Base-by-base conservation (phyloP, 179 eudicot genomes). In the Beta macrorhiza region DNA sequence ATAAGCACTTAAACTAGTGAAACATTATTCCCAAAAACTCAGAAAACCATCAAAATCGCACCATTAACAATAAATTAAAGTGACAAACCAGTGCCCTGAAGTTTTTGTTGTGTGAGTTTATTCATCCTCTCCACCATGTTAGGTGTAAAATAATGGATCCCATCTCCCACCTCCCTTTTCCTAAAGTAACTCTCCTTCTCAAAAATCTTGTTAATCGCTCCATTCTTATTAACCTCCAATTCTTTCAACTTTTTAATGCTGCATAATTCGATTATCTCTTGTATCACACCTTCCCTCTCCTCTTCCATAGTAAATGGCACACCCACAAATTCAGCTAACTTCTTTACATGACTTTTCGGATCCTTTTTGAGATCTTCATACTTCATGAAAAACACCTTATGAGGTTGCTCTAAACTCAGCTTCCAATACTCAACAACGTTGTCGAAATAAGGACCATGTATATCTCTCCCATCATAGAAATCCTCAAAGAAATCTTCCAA, bases 171-270 rank as follows among this genome's bases (percentile, higher is more conserved):
- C 61, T 83, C 84, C 0, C 87, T 89, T 44, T 83, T 88, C 82
- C 89, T 82, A 56, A 84, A 86, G 32, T 32, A 83, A 5, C 32
- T 29, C 32, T 59, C 81, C 17, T 82, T 82, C 51, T 80, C 76
- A 15, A 63, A 14, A 13, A 11, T 19, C 17, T 47, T 6, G 47
- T n/a, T 73, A 9, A 19, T 1, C 58, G 82, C 1, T 58, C 79
- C 80, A 19, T 4, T 75, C 68, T 84, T 89, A 64, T 87, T 85
- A 83, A 51, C 89, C 42, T 87, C 86, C 74, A 89, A 75, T 13
- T 78, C 76, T 52, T 72, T 86, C 51, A 88, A 44, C 57, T 81
- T 86, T 37, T 75, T 67, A 56, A 88, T 74, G 76, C 89, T 85
- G 58, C 89, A 87, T 5, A 87, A 19, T 51, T 47, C 78, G 7